Base-by-base conservation (phyloP, 495 filamentous ascomycete genomes). In the Amniculicola lignicola region DNA sequence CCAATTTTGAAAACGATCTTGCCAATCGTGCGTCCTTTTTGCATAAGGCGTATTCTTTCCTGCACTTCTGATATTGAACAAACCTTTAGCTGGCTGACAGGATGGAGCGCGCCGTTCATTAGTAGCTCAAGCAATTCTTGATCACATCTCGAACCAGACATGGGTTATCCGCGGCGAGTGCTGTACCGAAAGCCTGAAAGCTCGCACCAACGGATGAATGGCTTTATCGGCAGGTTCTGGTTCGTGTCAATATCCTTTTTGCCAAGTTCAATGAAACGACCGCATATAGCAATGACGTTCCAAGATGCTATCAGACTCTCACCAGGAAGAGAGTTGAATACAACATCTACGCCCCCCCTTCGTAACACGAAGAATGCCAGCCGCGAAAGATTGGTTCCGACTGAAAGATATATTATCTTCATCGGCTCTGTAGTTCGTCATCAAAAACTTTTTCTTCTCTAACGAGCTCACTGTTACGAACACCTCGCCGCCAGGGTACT, bases 221-320 rank as follows among this genome's bases (percentile, higher is more conserved):
- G 46, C 1, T 6, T 5, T 25, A 58, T 36, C 4, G 22, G 23
- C 12, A 58, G 25, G 2, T 28, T 37, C n/a, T n/a, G 6, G 14
- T 25, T 18, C 2, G 21, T 25, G 21, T 3, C 2, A 16, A 56
- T 50, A 45, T 61, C 57, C 29, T 43, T 40, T 21, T 56, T 56
- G 3, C 57, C 57, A 15, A 61, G 44, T 37, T 61, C 57, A 27
- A 61, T 56, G 16, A 61, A 45, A 1, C 38, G 36, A 3, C 57
- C 57, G 23, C 22, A 44, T 14, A 36, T 18, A 4, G 48, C 48
- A 15, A 51, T 28, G 36, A 27, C 7, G 2, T 51, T 22, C 48
- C 48, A 51, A 2, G 35, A 40, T 9, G 28, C 43, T 2, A n/a
- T 14, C 28, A 56, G 21, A 3, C n/a, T 11, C 9, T 56, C 52